Evolutionary conservation across 345 rosid species (phyloP).

Genomic region (Populus tremula): DNA sequence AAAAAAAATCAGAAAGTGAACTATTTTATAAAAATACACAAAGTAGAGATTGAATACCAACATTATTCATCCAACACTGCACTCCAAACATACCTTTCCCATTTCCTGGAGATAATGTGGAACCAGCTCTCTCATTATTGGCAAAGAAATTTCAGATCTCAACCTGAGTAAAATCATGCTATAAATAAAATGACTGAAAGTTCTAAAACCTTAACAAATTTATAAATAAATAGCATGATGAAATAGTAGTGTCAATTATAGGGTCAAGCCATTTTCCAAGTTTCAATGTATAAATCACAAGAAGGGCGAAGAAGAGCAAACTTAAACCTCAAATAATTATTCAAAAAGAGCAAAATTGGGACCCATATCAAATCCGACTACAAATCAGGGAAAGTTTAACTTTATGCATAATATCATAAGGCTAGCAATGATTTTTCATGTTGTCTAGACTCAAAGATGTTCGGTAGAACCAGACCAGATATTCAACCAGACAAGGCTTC

Average conservation of each 20-base stretch:
- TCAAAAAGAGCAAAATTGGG: neutral
- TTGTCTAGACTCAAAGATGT: neutral
- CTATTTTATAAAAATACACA: neutral
- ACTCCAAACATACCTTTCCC: constrained; percentile 61
- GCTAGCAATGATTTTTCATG: neutral
- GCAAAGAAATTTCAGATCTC: constrained; percentile 91
- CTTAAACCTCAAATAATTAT: neutral
- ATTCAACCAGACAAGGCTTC: neutral
- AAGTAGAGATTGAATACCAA: neutral
- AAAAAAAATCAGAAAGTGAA: constrained; percentile 2
- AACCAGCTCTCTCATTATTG: constrained; percentile 88
- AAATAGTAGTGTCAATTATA: neutral
- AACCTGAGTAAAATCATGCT: constrained; percentile 48
- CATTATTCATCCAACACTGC: neutral
- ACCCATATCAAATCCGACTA: neutral
- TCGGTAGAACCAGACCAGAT: neutral
- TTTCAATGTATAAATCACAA: neutral
- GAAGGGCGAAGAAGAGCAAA: neutral
- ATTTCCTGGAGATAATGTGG: constrained; percentile 94
- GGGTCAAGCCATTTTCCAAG: neutral
- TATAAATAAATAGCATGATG: neutral
- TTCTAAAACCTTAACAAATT: neutral
- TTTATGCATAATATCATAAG: neutral
- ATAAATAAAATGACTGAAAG: neutral
- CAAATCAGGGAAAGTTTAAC: neutral